Conservation (phyloP, 805 yeast species). For the Yamadazyma tumulicola region DNA sequence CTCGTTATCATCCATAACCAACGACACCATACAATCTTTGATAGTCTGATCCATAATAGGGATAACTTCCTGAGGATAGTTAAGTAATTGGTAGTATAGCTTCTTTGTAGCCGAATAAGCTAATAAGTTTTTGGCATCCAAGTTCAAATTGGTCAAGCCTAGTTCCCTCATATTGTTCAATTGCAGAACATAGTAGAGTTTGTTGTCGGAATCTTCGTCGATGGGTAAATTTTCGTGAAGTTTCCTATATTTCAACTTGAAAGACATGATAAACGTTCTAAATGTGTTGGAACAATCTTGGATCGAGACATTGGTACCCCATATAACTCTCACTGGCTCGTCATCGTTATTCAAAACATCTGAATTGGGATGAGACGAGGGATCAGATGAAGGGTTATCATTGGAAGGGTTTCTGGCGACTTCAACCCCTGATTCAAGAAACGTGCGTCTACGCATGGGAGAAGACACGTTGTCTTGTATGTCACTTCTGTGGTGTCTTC, state of each 20-base stretch:
- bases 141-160: constrained; percentile 77
- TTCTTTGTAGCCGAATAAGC: constrained; percentile 74
- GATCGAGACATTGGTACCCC: constrained; percentile 98
- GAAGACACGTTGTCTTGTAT: constrained; percentile 69
- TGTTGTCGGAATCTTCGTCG: constrained; percentile 66
- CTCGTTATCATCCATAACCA: constrained; percentile 49
- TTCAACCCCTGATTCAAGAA: constrained; percentile 36
- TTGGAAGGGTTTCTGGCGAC: constrained; percentile 2
- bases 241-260: constrained; percentile 73
- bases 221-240: constrained; percentile 37
- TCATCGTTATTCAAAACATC: constrained; percentile 30
- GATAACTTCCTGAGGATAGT: constrained; percentile 94
- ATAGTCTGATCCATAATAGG: constrained; percentile 97
- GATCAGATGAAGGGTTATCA: constrained; percentile 10
- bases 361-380: constrained; percentile 27
- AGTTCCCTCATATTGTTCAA: constrained; percentile 70
- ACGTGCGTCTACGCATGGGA: constrained; percentile 61
- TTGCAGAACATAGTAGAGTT: constrained; percentile 67
- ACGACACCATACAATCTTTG: constrained; percentile 80
- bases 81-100: constrained; percentile 78
- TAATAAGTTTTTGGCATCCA: constrained; percentile 77
- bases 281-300: constrained; percentile 77
- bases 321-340: constrained; percentile 86
- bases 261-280: constrained; percentile 78
- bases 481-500: constrained; percentile 71